Evolutionary conservation across 495 filamentous ascomycete species (phyloP), one percentile per base, ranked within the genome.

Genomic region (Cryomyces minteri): DNA sequence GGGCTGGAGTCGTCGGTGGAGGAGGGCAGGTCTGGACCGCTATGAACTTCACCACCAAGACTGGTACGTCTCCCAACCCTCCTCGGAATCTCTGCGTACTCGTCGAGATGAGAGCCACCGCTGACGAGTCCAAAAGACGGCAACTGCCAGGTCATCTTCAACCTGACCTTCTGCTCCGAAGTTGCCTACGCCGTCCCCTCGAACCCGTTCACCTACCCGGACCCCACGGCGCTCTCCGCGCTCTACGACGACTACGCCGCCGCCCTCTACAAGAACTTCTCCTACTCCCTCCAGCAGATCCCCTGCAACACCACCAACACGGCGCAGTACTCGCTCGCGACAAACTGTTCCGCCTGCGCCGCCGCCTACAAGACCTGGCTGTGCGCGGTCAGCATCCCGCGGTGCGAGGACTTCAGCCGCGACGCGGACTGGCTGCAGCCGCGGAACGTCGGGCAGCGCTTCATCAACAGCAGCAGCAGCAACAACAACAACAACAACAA

Each of bases 301-400:
- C 77, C 84, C 37, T 99, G 90, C 70, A 71, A 88, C 51, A 80
- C 85, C 28, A 67, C 71, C 4, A 62, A 71, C 25, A 71, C 76
- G 40, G 69, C 71, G 4, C 74, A 77, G 51, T 99, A 88, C 65
- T 94, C 87, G 1, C 74, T 95, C 32, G 80, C 74, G 0, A 70
- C 76, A 28, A 71, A 59, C 54, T 99, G 90, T 66, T 53, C 53
- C 28, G 72, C 87, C 63, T 99, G 90, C 62, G 76, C 68, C 6
- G 48, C 51, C 2, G 83, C 84, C 5, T 99, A 99, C 67, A 93
- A 84, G 58, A 62, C 77, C 51, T 99, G 90, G 90, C 77, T 99
- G 37, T 99, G 90, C 66, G 75, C 83, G 41, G 88, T 96, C 32
- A 79, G 74, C 10, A 90, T 99, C 51, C 90, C 90, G 0, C 80